Percentiles rank a stretch among this genome's conserved stretches.
Conservation (phyloP, 306 rosid genomes). For the Geum urbanum region DNA sequence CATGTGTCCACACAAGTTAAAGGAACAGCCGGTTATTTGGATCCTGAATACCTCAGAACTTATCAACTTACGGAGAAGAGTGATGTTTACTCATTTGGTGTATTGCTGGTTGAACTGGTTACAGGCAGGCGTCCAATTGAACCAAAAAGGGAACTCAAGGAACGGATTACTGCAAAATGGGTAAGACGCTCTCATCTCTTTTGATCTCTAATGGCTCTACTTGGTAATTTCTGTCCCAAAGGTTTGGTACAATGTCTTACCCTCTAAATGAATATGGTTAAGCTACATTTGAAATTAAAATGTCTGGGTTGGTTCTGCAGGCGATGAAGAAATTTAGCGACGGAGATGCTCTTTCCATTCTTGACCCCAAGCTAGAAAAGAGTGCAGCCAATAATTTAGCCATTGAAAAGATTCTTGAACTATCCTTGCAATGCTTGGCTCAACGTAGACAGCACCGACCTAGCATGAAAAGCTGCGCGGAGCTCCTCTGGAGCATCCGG, state of each 20-base stretch:
- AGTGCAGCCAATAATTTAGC: conserved; percentile 48
- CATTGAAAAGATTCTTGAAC: conserved; percentile 72
- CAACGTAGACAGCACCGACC: conserved; percentile 88
- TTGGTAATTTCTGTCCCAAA: neutral
- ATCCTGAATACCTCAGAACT: conserved; percentile 90
- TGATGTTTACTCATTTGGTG: conserved; percentile 95
- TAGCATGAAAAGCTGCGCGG: conserved; percentile 80
- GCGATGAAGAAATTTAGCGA: conserved; percentile 77
- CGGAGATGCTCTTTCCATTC: conserved; percentile 44
- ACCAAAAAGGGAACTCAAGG: conserved; percentile 66
- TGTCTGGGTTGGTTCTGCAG: conserved; percentile 46
- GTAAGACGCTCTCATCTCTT: conserved; percentile 36
- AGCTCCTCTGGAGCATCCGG: conserved; percentile 91
- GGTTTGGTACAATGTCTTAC: neutral
- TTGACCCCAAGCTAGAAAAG: conserved; percentile 74
- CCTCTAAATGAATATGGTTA: neutral
- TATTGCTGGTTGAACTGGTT: conserved; percentile 81
- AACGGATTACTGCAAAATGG: conserved; percentile 84
- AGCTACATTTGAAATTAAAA: neutral
- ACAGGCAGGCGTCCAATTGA: conserved; percentile 98
- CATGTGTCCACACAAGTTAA: conserved; percentile 93
- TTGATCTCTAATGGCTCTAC: neutral
- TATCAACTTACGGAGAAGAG: conserved; percentile 94
- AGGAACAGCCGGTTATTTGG: conserved; percentile 99
- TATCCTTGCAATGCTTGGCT: conserved; percentile 89